Conservation (phyloP, 345 rosid genomes). For the Populus tremula region DNA sequence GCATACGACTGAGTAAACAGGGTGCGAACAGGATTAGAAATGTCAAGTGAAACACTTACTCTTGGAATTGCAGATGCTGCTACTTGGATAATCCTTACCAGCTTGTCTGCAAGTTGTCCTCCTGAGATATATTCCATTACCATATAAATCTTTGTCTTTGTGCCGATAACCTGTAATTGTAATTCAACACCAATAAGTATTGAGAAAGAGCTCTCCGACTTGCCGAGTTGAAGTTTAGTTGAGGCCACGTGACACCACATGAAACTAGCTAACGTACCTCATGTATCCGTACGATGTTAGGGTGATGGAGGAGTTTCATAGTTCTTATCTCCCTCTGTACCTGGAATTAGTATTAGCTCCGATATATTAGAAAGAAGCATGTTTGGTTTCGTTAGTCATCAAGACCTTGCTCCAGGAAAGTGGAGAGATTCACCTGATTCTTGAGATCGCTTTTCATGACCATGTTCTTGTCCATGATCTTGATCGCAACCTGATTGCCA, state of each 20-base stretch:
- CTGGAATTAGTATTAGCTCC: slow-evolving; percentile 26
- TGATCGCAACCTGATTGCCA: slow-evolving; percentile 61
- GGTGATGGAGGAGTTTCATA: slow-evolving; percentile 87
- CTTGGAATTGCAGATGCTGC: slow-evolving; percentile 4
- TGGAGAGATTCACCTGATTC: slow-evolving; percentile 44
- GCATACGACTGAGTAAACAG: slow-evolving; percentile 40
- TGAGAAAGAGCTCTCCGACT: neutral
- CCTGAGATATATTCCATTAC: slow-evolving; percentile 84
- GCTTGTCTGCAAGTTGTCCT: slow-evolving; percentile 79
- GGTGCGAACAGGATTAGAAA: neutral
- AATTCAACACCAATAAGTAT: neutral
- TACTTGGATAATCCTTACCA: slow-evolving; percentile 38
- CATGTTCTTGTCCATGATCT: slow-evolving; percentile 70
- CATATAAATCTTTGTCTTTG: slow-evolving; percentile 81
- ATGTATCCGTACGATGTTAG: slow-evolving; percentile 67
- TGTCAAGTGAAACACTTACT: neutral
- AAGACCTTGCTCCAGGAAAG: neutral
- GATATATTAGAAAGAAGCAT: slow-evolving; percentile 15
- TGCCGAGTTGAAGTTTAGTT: neutral
- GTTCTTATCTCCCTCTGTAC: slow-evolving; percentile 78
- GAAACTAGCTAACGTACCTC: slow-evolving; percentile 49
- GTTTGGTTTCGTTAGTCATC: neutral
- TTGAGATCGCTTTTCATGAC: slow-evolving; percentile 69
- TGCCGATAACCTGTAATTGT: slow-evolving; percentile 65
- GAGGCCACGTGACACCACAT: neutral